phyloP scores from a whole-genome alignment of 257 asterid genomes.

The Solanum etuberosum region DNA sequence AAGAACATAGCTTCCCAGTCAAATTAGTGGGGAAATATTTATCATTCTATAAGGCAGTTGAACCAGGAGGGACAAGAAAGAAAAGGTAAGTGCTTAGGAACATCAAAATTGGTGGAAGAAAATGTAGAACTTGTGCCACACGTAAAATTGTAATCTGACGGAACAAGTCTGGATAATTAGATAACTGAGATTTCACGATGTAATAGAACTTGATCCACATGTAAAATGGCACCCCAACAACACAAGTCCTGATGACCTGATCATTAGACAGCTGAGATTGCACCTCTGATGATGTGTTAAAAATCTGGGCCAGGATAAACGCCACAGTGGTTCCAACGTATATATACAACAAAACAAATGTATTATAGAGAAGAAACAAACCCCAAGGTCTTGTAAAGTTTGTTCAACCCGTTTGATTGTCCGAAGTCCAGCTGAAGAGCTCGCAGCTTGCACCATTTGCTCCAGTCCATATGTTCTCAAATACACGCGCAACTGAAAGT shows the following conservation, averaged over 20 bases:
- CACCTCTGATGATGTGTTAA: neutral
- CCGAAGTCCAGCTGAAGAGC: conserved; percentile 96
- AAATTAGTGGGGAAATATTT: neutral
- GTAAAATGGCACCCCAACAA: neutral
- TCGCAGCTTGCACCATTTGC: conserved; percentile 99
- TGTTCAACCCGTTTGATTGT: conserved; percentile 93
- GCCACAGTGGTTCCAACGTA: neutral
- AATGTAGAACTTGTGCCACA: neutral
- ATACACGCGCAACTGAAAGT: conserved; percentile 82
- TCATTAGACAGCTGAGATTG: neutral
- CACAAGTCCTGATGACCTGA: neutral
- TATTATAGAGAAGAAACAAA: conserved; percentile 27
- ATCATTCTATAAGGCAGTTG: neutral
- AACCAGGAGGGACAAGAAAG: neutral
- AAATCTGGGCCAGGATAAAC: neutral
- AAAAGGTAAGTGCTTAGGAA: neutral
- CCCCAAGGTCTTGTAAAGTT: conserved; percentile 98
- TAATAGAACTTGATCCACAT: neutral
- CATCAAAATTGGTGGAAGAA: neutral
- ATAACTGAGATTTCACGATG: neutral
- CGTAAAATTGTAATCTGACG: neutral
- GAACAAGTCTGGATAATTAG: neutral
- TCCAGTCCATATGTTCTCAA: conserved; percentile 80
- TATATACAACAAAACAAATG: neutral
- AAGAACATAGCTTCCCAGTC: neutral